These are phyloP conservation scores for Fragaria ananassa DNA, from an alignment of 306 rosid genomes.

Conservation along the genomic window DNA sequence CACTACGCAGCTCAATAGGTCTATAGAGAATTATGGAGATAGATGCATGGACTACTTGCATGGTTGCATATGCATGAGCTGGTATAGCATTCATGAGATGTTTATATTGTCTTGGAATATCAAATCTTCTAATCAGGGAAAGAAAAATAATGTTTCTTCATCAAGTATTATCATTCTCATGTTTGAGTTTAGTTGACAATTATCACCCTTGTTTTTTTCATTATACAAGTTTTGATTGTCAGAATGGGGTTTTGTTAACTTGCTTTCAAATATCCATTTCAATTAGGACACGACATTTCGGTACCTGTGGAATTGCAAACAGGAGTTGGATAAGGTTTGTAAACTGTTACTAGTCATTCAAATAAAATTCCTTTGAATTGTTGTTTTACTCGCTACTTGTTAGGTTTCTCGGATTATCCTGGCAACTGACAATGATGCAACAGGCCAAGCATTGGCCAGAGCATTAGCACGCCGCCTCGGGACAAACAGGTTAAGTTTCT, in stretches of 20 bases:
- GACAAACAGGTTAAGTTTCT: conserved; percentile 33
- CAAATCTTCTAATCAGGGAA: background rate
- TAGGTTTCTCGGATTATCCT: conserved; percentile 49
- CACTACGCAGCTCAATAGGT: background rate
- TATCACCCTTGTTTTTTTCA: background rate
- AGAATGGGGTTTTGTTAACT: background rate
- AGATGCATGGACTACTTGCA: background rate
- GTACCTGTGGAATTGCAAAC: conserved; percentile 76
- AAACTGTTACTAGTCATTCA: conserved; percentile 8
- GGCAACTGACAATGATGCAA: conserved; percentile 46
- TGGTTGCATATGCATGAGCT: background rate
- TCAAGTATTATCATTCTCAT: background rate
- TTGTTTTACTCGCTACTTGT: background rate
- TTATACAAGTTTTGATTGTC: background rate
- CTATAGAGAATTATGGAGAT: background rate
- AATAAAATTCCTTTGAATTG: background rate
- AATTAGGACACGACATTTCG: conserved; percentile 67
- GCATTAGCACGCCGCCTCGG: conserved; percentile 54
- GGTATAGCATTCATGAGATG: background rate
- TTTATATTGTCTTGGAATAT: background rate
- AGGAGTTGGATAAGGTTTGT: conserved; percentile 66
- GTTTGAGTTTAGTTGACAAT: background rate
- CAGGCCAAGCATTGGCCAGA: conserved; percentile 50
- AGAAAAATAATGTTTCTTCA: background rate
- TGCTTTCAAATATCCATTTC: background rate